A percentile compares a stretch with the other conserved stretches of the same genome.
These are phyloP conservation scores for Stenogyne calaminthoides DNA, from an alignment of 305 asterid species.

Conservation along the genomic window DNA sequence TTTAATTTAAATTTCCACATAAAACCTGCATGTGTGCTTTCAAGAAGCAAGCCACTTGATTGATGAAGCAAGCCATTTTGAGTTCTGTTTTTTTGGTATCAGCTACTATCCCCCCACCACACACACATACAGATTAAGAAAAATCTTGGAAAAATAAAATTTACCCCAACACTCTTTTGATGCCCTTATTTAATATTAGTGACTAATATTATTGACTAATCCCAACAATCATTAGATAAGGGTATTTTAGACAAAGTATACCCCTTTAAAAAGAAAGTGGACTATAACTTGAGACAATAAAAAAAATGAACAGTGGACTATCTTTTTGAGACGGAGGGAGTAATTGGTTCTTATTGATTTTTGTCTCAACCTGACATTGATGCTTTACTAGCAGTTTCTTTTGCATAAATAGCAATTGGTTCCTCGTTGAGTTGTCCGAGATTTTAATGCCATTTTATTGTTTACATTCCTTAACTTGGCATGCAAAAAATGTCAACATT, in stretches of 20 bases:
- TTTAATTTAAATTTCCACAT: not conserved
- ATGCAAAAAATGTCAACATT: not conserved
- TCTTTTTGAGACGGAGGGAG: too few species aligned
- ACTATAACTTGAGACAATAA: too few species aligned
- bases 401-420: not conserved
- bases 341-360: not conserved
- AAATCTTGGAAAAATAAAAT: too few species aligned
- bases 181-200: too few species aligned
- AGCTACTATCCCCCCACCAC: not conserved
- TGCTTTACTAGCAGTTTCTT: not conserved
- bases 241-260: too few species aligned
- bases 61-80: not conserved
- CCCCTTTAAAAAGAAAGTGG: too few species aligned
- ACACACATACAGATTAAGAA: too few species aligned
- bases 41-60: not conserved
- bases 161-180: too few species aligned
- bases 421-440: not conserved
- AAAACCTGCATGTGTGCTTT: not conserved
- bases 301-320: too few species aligned
- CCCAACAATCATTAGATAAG: too few species aligned
- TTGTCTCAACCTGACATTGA: not conserved
- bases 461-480: not conserved
- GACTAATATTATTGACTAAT: too few species aligned
- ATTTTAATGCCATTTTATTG: not conserved
- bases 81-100: not conserved